Conservation (phyloP, 768 basidiomycete genomes). For the Pleurotus sapidus region DNA sequence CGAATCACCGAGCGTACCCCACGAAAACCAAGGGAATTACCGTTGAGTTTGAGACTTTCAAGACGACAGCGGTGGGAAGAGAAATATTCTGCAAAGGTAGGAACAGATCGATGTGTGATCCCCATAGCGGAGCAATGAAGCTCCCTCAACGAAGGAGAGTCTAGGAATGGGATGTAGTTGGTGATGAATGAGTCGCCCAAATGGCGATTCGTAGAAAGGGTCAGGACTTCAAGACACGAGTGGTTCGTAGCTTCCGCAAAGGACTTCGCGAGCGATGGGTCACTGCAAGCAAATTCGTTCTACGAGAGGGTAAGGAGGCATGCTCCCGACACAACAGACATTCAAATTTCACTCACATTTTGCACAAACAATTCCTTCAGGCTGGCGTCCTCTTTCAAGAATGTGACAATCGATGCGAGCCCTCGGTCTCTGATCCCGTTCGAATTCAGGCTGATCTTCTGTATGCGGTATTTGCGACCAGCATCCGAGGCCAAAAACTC, state of each 20-base stretch:
- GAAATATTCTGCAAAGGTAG: slow-evolving; percentile 46
- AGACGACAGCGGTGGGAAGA: slow-evolving; percentile 49
- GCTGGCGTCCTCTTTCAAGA: slow-evolving; percentile 41
- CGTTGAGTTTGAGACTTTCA: slow-evolving; percentile 48
- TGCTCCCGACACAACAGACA: not conserved
- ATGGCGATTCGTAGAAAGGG: slow-evolving; percentile 44
- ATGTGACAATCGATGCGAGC: slow-evolving; percentile 49
- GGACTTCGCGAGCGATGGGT: slow-evolving; percentile 27
- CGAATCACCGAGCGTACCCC: slow-evolving; percentile 43
- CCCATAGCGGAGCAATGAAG: slow-evolving; percentile 53
- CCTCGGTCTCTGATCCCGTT: slow-evolving; percentile 56
- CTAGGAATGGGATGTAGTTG: slow-evolving; percentile 47
- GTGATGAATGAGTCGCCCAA: slow-evolving; percentile 51
- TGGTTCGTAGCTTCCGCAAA: slow-evolving; percentile 52
- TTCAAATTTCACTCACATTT: slow-evolving; percentile 50
- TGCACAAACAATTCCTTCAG: slow-evolving; percentile 54
- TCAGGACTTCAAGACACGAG: slow-evolving; percentile 48
- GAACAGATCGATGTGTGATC: slow-evolving; percentile 38
- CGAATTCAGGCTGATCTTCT: slow-evolving; percentile 55
- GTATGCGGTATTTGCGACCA: slow-evolving; percentile 43
- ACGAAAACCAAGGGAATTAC: slow-evolving; percentile 47
- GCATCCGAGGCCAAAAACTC: slow-evolving; percentile 47
- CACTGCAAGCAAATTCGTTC: slow-evolving; percentile 36
- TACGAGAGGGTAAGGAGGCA: slow-evolving; percentile 17
- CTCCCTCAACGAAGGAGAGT: slow-evolving; percentile 46